Conservation (phyloP, 257 asterid genomes). For the Solanum appendiculatum region DNA sequence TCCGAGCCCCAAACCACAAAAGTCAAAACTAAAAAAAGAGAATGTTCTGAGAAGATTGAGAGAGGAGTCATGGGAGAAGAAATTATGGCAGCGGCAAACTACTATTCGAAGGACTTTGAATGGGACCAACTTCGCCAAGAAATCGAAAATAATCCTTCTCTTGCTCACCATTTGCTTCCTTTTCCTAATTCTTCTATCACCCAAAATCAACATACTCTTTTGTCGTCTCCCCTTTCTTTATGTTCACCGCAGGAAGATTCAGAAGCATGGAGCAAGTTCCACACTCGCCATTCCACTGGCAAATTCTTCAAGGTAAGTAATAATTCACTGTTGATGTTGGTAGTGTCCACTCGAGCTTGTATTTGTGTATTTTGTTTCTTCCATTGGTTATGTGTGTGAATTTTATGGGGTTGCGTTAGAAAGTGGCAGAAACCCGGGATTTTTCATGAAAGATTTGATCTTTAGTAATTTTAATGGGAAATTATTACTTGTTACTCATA, state of each 20-base stretch:
- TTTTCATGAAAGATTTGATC: background rate
- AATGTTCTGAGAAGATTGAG: background rate
- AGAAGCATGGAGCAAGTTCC: conserved; percentile 73
- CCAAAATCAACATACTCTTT: background rate
- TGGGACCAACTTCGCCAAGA: conserved; percentile 58
- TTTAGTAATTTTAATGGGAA: background rate
- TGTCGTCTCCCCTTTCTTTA: background rate
- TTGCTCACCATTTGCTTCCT: conserved; percentile 53
- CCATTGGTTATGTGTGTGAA: background rate
- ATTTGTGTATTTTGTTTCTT: background rate
- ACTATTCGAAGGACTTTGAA: conserved; percentile 71
- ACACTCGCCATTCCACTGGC: conserved; percentile 74
- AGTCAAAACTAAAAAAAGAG: background rate
- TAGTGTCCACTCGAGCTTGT: background rate
- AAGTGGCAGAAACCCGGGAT: background rate
- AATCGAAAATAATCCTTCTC: conserved; percentile 48
- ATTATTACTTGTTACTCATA: background rate
- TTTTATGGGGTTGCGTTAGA: background rate
- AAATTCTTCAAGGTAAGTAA: conserved; percentile 75
- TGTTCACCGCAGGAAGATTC: conserved; percentile 21
- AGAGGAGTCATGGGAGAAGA: background rate
- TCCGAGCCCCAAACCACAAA: too few species aligned
- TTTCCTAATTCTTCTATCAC: background rate
- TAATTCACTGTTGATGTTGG: background rate
- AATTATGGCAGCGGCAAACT: conserved; percentile 36